Evolutionary conservation across 768 basidiomycete genomes (phyloP), one percentile per base, ranked within the genome.

Genomic region (Panellus pusillus): DNA sequence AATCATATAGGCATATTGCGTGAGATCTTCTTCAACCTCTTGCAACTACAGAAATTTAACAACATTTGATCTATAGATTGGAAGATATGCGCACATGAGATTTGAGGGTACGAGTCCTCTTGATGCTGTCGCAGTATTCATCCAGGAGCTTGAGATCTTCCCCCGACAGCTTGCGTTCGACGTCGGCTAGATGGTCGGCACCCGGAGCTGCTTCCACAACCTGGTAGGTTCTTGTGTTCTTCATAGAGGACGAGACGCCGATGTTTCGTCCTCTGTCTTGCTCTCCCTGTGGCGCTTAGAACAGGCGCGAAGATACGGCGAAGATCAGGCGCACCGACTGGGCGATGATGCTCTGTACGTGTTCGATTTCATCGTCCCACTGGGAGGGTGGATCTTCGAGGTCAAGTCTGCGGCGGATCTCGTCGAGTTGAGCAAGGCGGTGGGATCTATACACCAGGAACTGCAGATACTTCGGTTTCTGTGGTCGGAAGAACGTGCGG

Each of bases 11-110:
- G 55, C 52, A 43, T 46, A 61, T 28, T 57, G 47, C 17, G 36
- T 47, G 17, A 61, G 45, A 42, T 61, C 60, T n/a, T 61, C 50
- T 24, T 61, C 60, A 31, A 58, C 56, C 3, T 57, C 56, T 35
- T 54, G 19, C 20, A 61, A 52, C 60, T 61, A 28, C 18, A 58
- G 35, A 47, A 35, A 24, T 40, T 28, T 32, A 38, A 11, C n/a
- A 28, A 27, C 32, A 27, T 36, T 19, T 42, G 36, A 41, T 17
- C 20, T 6, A 37, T 37, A 12, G 12, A 24, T 24, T 14, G 53
- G 38, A 50, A 9, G 12, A 48, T 18, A 24, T 27, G 27, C 36
- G 50, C 41, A 57, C 59, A 54, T 57, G 55, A 38, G 54, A 48
- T 27, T 46, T 20, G 6, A 61, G 44, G 37, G 17, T 29, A n/a